Base-by-base conservation (phyloP, 306 rosid genomes). In the Lathyrus sativus region DNA sequence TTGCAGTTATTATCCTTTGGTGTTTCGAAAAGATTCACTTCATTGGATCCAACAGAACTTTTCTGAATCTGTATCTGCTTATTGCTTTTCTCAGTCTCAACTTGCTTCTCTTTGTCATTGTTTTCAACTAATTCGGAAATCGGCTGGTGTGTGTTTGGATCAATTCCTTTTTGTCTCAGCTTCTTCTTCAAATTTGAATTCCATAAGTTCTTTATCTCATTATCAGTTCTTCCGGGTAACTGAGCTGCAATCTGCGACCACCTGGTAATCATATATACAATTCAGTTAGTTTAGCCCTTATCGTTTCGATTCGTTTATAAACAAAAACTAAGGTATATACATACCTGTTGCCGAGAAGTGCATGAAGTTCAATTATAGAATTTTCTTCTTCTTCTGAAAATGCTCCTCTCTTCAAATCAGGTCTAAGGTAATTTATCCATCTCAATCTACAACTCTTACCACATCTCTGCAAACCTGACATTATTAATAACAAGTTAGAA, bases 191-290 rank as follows among this genome's bases (percentile, higher is more conserved):
- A 84, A 82, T 90, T 77, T 0, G 97, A 93, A 44, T 93, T 90
- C 98, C 98, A 93, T 49, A 93, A 48, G 39, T 93, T 93, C 38
- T 93, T 93, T 22, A 93, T 93, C 83, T 93, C 98, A 63, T 93
- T 93, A 55, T 90, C 97, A 0, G 97, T 93, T 82, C 98, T 88
- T 74, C 98, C 98, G 0, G 98, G 97, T 67, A 93, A 73, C 63
- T 90, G 97, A 9, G 91, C 95, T 11, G 98, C 97, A 73, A 93
- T 93, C 80, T 88, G 98, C 22, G 98, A 93, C 98, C 98, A 90
- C 79, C 98, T 92, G 74, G 26, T 48, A 26, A 1, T 2, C 39
- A 35, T 35, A 35, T 6, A 35, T 35, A 35, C 2, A 35, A 35
- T 35, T 35, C 9, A 35, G 39, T 35, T 35, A n/a, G n/a, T 2